Base-by-base conservation (phyloP, 164 flowering plant species). In the Macadamia integrifolia region DNA sequence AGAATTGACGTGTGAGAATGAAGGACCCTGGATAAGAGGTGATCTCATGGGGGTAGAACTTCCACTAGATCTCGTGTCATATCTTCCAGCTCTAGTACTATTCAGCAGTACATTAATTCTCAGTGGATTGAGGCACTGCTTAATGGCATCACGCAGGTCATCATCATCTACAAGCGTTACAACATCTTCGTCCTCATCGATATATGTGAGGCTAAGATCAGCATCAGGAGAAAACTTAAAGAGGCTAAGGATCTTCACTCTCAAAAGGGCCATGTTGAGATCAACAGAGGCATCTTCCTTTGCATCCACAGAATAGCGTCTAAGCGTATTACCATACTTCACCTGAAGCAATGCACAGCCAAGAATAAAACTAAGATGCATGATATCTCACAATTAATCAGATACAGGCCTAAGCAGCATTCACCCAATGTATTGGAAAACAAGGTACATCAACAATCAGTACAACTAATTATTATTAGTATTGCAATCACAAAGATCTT, bases 101-200 rank as follows among this genome's bases (percentile, higher is more conserved):
- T 72, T 85, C 70, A 81, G 55, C 15, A 14, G 14, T 53, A 53
- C 57, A 53, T 53, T 53, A 13, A 53, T 14, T 17, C 57, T 53
- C 57, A 95, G 68, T 43, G 96, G 95, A 71, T 88, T 85, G 64
- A 95, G 64, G 49, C 69, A 50, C 80, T 95, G 99, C 59, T 61
- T 76, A 79, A 84, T 75, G 17, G 83, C 90, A 82, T 92, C 99
- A 73, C 35, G 68, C 44, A 95, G 83, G 81, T 95, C 99, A 52
- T 79, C 78, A 70, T 92, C 90, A 69, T 89, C 90, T 69, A 71
- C 90, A 31, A 95, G 91, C 11, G 97, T 77, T 0, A 93, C 90
- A 12, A 76, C 63, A 76, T 95, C 99, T 61, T 82, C 78, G 77
- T 95, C 99, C 76, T 89, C 97, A 78, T 95, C 99, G 57, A 79